Evolutionary conservation across 2,329 filamentous ascomycete species (phyloP).

Genomic region (Neofusicoccum cordaticola): DNA sequence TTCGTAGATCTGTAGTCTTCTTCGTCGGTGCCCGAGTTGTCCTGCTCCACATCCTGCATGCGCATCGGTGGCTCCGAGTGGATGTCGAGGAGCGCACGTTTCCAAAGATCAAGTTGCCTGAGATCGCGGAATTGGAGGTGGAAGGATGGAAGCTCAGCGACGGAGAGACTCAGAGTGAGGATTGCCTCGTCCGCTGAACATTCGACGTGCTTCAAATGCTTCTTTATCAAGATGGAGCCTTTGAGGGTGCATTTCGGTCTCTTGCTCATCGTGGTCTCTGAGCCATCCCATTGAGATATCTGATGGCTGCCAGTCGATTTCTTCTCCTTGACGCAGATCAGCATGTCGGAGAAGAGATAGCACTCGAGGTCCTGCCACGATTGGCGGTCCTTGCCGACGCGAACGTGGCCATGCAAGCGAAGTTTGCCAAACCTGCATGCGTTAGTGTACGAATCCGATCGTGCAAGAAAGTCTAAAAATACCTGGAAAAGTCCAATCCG

Average conservation of each 20-base stretch:
- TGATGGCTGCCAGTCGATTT: conserved; percentile 53
- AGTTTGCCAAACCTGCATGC: conserved; percentile 77
- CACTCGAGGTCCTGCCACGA: conserved; percentile 98
- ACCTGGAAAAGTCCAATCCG: conserved; percentile 84
- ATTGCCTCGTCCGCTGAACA: conserved; percentile 70
- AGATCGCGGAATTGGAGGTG: conserved; percentile 85
- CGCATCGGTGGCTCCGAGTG: conserved; percentile 61
- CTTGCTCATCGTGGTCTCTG: conserved; percentile 51
- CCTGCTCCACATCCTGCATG: conserved; percentile 72
- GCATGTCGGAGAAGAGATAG: conserved; percentile 96
- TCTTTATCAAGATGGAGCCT: conserved; percentile 96
- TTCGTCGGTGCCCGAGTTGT: conserved; percentile 80
- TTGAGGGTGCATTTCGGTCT: conserved; percentile 82
- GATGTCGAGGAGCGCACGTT: conserved; percentile 79
- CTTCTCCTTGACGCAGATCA: conserved; percentile 99
- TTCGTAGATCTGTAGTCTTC: conserved; percentile 69
- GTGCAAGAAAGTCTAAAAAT: conserved; percentile 26
- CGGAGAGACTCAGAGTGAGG: conserved; percentile 84
- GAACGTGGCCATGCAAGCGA: conserved; percentile 81
- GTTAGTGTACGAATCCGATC: conserved; percentile 17
- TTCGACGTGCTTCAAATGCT: conserved; percentile 92
- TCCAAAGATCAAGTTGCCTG: conserved; percentile 84
- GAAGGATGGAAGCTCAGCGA: conserved; percentile 88
- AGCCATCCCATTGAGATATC: conserved; percentile 59
- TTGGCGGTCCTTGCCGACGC: conserved; percentile 91